phyloP scores from a whole-genome alignment of 176 grass and related monocot species.

The Stipa capillata region DNA sequence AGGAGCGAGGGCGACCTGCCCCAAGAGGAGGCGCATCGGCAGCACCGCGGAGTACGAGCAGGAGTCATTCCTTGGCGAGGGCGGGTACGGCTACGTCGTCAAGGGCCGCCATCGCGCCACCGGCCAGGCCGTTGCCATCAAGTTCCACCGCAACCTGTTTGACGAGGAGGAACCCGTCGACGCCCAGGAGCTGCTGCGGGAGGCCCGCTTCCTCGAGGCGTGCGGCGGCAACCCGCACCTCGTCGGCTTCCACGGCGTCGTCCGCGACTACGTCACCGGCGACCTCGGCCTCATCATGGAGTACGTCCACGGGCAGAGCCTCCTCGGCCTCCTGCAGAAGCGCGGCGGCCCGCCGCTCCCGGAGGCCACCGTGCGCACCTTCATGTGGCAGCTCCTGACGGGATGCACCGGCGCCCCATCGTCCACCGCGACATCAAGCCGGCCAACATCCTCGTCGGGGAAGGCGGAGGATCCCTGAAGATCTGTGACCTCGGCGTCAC shows the following conservation, averaged over 20 bases:
- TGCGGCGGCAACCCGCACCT: constrained; percentile 5
- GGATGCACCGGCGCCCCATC: constrained; percentile 1
- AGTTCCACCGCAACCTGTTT: neutral
- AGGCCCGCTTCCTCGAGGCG: neutral
- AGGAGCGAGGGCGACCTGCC: neutral
- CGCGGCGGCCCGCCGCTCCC: constrained; percentile 3
- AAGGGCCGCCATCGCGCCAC: neutral
- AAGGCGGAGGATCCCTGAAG: neutral
- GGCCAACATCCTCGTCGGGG: constrained; percentile 11
- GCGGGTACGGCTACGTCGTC: neutral
- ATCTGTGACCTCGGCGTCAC: neutral
- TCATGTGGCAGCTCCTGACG: constrained; percentile 22
- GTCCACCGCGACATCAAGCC: constrained; percentile 24
- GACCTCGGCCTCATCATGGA: constrained; percentile 25
- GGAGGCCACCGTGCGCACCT: neutral
- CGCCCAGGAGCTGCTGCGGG: neutral
- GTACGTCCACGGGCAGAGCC: neutral
- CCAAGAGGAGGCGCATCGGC: constrained; percentile 1
- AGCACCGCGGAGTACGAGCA: neutral
- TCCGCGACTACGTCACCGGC: neutral
- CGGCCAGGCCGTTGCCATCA: neutral
- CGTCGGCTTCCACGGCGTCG: constrained; percentile 19
- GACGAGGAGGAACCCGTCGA: neutral
- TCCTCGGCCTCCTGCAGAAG: neutral
- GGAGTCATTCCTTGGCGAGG: neutral